These are phyloP conservation scores for Lotus japonicus DNA, from an alignment of 306 rosid species.

Conservation along the genomic window DNA sequence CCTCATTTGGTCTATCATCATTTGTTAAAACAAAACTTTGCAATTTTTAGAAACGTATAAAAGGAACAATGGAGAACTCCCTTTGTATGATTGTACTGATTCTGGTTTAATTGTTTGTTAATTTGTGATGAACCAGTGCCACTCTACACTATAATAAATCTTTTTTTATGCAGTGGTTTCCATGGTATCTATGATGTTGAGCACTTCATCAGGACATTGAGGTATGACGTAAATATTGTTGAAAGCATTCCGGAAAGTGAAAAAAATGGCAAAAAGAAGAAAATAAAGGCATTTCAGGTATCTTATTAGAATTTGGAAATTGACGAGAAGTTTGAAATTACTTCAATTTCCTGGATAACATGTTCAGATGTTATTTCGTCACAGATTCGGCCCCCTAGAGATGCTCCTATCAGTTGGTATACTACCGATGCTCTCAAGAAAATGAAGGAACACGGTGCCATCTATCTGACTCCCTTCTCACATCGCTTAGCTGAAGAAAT, in stretches of 20 bases:
- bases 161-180: slow-evolving; percentile 65
- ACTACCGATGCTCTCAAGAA: slow-evolving; percentile 65
- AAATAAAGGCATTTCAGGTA: slow-evolving; percentile 93
- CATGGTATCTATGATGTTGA: slow-evolving; percentile 94
- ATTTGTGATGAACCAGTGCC: background rate
- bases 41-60: background rate
- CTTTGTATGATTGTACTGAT: background rate
- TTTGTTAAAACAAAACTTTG: background rate
- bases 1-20: background rate
- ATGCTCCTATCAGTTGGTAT: slow-evolving; percentile 90
- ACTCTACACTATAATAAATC: background rate
- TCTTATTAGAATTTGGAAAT: background rate
- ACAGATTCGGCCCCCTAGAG: slow-evolving; percentile 90
- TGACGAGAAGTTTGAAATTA: slow-evolving; percentile 9
- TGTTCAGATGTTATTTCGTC: slow-evolving; percentile 21
- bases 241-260: slow-evolving; percentile 79
- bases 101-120: slow-evolving; percentile 3
- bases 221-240: slow-evolving; percentile 75
- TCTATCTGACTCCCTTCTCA: slow-evolving; percentile 94
- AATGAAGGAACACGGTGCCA: slow-evolving; percentile 91
- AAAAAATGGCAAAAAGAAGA: slow-evolving; percentile 72
- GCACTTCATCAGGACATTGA: slow-evolving; percentile 68
- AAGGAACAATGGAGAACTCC: background rate
- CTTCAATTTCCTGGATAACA: slow-evolving; percentile 13
- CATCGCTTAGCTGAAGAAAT: slow-evolving; percentile 98